Percentiles rank a stretch among this genome's conserved stretches.
phyloP scores from a whole-genome alignment of 768 basidiomycete species.

The Obba rivulosa region DNA sequence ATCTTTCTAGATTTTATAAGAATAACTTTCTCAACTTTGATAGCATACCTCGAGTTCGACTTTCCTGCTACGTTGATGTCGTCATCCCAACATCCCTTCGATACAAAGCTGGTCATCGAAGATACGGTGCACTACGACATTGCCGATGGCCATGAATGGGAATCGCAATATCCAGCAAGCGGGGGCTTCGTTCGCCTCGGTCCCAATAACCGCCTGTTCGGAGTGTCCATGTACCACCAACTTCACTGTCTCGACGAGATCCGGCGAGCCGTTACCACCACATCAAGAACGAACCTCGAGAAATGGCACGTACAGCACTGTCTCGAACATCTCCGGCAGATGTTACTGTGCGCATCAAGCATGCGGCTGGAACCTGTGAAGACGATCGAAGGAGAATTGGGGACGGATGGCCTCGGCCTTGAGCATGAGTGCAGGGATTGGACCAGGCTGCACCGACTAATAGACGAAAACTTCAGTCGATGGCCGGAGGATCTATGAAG shows the following conservation, averaged over 20 bases:
- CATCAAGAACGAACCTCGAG: not conserved
- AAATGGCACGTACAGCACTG: slow-evolving; percentile 24
- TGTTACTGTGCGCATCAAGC: slow-evolving; percentile 20
- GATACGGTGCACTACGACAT: slow-evolving; percentile 27
- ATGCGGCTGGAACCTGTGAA: not conserved
- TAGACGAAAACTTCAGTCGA: not conserved
- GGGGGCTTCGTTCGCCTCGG: slow-evolving; percentile 19
- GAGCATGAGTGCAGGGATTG: slow-evolving; percentile 1
- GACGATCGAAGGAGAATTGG: not conserved
- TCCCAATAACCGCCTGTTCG: slow-evolving; percentile 18
- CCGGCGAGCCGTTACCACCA: slow-evolving; percentile 16
- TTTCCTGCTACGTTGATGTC: slow-evolving; percentile 1
- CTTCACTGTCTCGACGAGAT: slow-evolving; percentile 21
- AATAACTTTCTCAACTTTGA: too few relatives aligned
- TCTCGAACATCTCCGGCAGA: slow-evolving; percentile 27
- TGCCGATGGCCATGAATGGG: slow-evolving; percentile 26
- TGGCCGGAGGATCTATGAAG: not conserved
- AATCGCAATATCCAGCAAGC: slow-evolving; percentile 16
- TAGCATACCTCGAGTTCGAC: too few relatives aligned
- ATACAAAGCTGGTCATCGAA: slow-evolving; percentile 15
- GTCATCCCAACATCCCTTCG: slow-evolving; percentile 1
- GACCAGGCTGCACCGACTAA: not conserved
- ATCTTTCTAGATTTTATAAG: too few relatives aligned
- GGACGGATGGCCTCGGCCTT: not conserved
- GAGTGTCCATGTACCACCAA: slow-evolving; percentile 17